A percentile compares a stretch with the other conserved stretches of the same genome.
These are phyloP conservation scores for Corchorus capsularis DNA, from an alignment of 345 rosid genomes.

Conservation along the genomic window DNA sequence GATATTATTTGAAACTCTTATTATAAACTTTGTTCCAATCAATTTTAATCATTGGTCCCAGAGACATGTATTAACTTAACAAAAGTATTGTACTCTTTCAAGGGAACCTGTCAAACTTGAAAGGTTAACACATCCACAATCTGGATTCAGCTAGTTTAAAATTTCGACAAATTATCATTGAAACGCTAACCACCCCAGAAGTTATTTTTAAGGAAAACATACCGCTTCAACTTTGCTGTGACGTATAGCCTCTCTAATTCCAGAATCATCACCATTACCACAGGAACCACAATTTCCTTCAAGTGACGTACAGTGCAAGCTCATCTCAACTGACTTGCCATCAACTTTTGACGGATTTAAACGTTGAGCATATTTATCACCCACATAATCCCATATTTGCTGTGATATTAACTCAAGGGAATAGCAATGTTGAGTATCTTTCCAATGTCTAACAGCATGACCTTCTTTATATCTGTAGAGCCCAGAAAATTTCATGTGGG, in stretches of 20 bases:
- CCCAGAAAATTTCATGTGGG: background rate
- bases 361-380: constrained; percentile 91
- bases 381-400: constrained; percentile 97
- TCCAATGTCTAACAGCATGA: constrained; percentile 89
- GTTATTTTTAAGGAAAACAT: constrained; percentile 26
- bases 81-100: background rate
- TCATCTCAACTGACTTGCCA: constrained; percentile 68
- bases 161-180: background rate
- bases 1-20: background rate
- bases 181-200: background rate
- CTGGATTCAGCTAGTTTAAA: background rate
- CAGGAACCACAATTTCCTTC: constrained; percentile 71
- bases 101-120: background rate
- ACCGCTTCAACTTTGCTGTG: constrained; percentile 95
- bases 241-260: constrained; percentile 70
- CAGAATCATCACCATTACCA: constrained; percentile 77
- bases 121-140: background rate
- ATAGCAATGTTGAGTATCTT: constrained; percentile 85
- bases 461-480: constrained; percentile 85
- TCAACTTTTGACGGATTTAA: constrained; percentile 89
- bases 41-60: background rate
- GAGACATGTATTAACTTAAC: background rate
- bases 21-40: background rate
- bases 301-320: constrained; percentile 49
- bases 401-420: constrained; percentile 87